A percentile compares a stretch with the other conserved stretches of the same genome.
Conservation (phyloP, 306 rosid genomes). For the Astragalus glycyphyllos region DNA sequence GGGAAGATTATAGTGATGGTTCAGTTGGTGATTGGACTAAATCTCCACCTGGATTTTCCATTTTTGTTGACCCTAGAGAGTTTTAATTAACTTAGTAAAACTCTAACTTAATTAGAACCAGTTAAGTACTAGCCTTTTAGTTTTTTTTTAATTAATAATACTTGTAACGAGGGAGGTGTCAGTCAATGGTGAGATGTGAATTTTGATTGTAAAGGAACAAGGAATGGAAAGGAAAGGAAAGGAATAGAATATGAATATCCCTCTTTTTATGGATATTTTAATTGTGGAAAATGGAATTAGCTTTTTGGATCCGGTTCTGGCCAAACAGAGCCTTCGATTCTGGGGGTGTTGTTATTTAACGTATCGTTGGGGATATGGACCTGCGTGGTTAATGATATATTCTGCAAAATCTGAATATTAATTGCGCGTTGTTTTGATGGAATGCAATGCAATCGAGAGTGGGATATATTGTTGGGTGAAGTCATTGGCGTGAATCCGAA, state of each 20-base stretch:
- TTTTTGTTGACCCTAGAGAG: slow-evolving; percentile 98
- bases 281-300: slow-evolving; percentile 47
- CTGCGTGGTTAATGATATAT: not conserved
- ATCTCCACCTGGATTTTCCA: slow-evolving; percentile 77
- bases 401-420: slow-evolving; percentile 28
- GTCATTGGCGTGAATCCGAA: slow-evolving; percentile 39
- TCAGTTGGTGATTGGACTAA: slow-evolving; percentile 97
- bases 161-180: not conserved
- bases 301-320: slow-evolving; percentile 48
- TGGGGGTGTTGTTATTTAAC: not conserved
- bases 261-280: not conserved
- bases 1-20: slow-evolving; percentile 92
- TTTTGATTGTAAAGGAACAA: slow-evolving; percentile 41
- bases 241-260: not conserved
- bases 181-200: slow-evolving; percentile 20
- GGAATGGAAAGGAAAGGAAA: slow-evolving; percentile 25
- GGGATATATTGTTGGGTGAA: slow-evolving; percentile 22
- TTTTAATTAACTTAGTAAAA: slow-evolving; percentile 47
- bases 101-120: not conserved
- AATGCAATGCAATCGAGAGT: no score
- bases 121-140: not conserved
- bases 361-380: not conserved
- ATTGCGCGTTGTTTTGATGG: no score
- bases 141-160: not conserved
- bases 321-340: slow-evolving; percentile 44